phyloP scores from a whole-genome alignment of 441 rosid genomes.

The Bocquillonia castaneifolia region DNA sequence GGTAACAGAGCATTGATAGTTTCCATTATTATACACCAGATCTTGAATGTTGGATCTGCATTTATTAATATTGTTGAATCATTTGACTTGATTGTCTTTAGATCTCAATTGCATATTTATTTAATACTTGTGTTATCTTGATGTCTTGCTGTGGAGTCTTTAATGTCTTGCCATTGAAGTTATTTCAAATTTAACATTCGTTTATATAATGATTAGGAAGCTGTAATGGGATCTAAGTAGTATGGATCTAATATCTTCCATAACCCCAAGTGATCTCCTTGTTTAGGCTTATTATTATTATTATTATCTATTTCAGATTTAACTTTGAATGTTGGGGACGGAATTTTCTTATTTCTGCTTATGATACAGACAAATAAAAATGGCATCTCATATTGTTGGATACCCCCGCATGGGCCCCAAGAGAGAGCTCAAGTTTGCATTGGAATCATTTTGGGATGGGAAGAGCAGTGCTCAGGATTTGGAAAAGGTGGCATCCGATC shows the following conservation, averaged over 20 bases:
- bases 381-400: slow-evolving; percentile 97
- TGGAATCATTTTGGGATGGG: slow-evolving; percentile 97
- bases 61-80: background rate
- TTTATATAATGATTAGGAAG: background rate
- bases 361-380: slow-evolving; percentile 44
- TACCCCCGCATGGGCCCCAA: slow-evolving; percentile 99
- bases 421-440: slow-evolving; percentile 94
- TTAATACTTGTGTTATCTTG: background rate
- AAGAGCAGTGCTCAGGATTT: slow-evolving; percentile 87
- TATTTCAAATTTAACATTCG: background rate
- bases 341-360: slow-evolving; percentile 4
- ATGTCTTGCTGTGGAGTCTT: background rate
- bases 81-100: background rate
- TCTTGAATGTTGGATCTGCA: background rate
- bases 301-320: background rate
- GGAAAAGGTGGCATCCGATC: slow-evolving; percentile 78
- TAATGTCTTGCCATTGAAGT: background rate
- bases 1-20: background rate
- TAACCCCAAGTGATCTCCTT: background rate
- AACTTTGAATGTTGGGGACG: slow-evolving; percentile 5
- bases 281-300: background rate
- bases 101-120: background rate
- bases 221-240: background rate
- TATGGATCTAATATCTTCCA: background rate
- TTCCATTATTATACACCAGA: background rate